phyloP scores from a whole-genome alignment of 805 yeast genomes.

The Metschnikowia santaceciliae region DNA sequence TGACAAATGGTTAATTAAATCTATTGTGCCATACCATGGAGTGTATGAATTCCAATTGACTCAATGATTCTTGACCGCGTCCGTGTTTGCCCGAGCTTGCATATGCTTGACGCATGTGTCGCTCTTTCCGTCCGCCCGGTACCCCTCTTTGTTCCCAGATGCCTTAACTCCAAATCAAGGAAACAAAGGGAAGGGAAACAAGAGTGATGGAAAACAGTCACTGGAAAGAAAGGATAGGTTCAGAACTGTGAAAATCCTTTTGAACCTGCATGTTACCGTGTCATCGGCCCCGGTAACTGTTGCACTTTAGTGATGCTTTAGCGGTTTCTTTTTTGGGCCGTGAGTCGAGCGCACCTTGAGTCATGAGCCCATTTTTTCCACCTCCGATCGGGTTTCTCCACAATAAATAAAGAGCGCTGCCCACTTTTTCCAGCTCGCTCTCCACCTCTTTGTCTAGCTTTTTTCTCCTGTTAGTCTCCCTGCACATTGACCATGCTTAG shows the following conservation, averaged over 20 bases:
- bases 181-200: no score
- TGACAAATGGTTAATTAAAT: no score
- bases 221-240: no score
- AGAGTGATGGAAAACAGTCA: no score
- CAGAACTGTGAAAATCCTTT: no score
- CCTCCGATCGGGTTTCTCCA: conserved; percentile 9
- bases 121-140: not conserved
- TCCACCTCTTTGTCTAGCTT: not conserved
- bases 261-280: no score
- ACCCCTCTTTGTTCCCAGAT: not conserved
- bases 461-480: not conserved
- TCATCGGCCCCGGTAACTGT: not conserved
- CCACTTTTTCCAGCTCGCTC: not conserved
- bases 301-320: not conserved
- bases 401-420: conserved; percentile 3
- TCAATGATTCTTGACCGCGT: no score
- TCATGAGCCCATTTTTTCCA: conserved; percentile 7
- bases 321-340: not conserved
- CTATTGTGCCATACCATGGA: no score
- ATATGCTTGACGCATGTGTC: not conserved
- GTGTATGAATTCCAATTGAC: no score
- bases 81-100: not conserved
- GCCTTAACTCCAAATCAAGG: no score
- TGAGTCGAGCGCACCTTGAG: conserved; percentile 2
- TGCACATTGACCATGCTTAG: conserved; percentile 13